Conservation (phyloP, 2,329 filamentous ascomycete genomes). For the Ascochyta pisi region DNA sequence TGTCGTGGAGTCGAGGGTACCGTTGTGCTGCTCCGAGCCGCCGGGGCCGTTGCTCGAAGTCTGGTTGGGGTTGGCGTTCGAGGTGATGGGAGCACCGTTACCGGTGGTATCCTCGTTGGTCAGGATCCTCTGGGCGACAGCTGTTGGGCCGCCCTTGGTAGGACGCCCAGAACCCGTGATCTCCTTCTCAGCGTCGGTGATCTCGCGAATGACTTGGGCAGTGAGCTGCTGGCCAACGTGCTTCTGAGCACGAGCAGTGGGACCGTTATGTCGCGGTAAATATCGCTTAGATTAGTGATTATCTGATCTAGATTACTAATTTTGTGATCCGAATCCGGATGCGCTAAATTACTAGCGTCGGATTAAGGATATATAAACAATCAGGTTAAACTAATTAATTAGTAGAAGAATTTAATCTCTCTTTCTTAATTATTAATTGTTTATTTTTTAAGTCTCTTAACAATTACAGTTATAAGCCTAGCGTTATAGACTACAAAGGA, state of each 20-base stretch:
- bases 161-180: constrained; percentile 46
- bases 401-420: no score
- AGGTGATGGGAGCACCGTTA: background rate
- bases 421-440: no score
- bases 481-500: no score
- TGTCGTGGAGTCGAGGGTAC: constrained; percentile 35
- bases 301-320: no score
- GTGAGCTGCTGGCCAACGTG: constrained; percentile 45
- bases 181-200: constrained; percentile 52
- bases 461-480: no score
- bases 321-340: no score
- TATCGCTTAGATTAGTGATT: no score
- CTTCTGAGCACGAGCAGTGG: constrained; percentile 52
- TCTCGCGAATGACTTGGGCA: constrained; percentile 48
- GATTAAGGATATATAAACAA: no score
- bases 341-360: no score
- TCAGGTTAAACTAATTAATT: no score
- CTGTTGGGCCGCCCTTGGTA: constrained; percentile 50
- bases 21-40: constrained; percentile 16
- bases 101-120: background rate
- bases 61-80: background rate
- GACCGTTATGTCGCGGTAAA: no score
- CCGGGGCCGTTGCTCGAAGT: constrained; percentile 1
- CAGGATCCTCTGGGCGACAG: constrained; percentile 44
- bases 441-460: no score